Conservation (phyloP, 495 filamentous ascomycete species). For the Aspergillus steynii region DNA sequence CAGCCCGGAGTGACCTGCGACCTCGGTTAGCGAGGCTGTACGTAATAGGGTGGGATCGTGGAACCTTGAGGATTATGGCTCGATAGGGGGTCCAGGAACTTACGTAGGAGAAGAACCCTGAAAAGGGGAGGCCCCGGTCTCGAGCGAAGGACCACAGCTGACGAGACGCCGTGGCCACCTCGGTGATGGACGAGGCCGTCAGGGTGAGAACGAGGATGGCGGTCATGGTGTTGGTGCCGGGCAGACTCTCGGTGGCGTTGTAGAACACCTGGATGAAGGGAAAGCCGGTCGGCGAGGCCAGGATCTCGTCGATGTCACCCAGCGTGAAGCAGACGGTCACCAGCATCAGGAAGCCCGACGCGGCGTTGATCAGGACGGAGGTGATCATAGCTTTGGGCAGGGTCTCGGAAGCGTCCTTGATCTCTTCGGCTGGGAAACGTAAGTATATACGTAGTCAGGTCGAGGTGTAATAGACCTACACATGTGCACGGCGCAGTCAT, state of each 20-base stretch:
- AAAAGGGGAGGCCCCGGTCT: conserved; percentile 59
- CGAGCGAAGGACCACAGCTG: conserved; percentile 61
- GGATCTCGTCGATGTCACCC: conserved; percentile 47
- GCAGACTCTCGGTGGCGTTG: conserved; percentile 45
- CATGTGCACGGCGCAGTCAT: conserved; percentile 60
- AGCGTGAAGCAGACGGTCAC: conserved; percentile 55
- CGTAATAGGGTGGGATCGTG: not conserved
- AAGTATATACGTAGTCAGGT: too few relatives aligned
- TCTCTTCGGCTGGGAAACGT: conserved; percentile 48
- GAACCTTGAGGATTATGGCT: not conserved
- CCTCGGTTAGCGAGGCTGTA: not conserved
- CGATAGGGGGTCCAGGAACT: conserved; percentile 9
- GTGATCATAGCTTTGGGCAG: conserved; percentile 56
- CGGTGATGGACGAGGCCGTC: conserved; percentile 50
- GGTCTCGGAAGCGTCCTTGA: conserved; percentile 53
- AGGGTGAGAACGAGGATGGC: conserved; percentile 51
- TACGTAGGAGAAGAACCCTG: conserved; percentile 50
- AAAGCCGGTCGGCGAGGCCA: conserved; percentile 40
- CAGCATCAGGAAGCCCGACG: conserved; percentile 52
- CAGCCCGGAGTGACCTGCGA: conserved; percentile 48
- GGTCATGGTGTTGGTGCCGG: conserved; percentile 51
- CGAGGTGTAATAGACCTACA: too few relatives aligned
- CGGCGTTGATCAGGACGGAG: conserved; percentile 49
- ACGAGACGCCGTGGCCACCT: conserved; percentile 56
- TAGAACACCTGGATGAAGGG: conserved; percentile 58